phyloP scores from a whole-genome alignment of 23 red algal genomes.

The Cyanidioschyzon merolae region DNA sequence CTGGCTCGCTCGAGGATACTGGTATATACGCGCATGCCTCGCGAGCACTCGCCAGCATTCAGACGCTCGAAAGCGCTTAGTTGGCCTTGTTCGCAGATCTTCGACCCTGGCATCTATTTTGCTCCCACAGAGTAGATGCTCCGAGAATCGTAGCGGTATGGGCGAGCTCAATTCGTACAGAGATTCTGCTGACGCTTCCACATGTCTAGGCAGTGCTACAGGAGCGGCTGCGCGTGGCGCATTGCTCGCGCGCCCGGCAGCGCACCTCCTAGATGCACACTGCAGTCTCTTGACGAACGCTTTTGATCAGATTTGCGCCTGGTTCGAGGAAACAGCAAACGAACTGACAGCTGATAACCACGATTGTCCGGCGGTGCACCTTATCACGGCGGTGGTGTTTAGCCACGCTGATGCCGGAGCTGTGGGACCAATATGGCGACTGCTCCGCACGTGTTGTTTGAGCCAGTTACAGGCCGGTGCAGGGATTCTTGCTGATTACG shows the following conservation, averaged over 20 bases:
- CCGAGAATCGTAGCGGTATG: too few relatives aligned
- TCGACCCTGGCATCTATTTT: not conserved
- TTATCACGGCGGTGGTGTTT: not conserved
- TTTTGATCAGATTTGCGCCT: not conserved
- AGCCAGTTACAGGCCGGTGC: not conserved
- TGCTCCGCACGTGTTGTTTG: not conserved
- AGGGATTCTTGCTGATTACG: not conserved
- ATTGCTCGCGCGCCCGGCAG: too few relatives aligned
- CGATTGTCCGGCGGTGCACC: not conserved
- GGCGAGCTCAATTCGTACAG: too few relatives aligned
- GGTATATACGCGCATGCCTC: not conserved
- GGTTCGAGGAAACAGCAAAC: not conserved
- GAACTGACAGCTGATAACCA: not conserved
- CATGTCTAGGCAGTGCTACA: too few relatives aligned
- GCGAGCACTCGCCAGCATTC: not conserved
- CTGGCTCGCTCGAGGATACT: not conserved
- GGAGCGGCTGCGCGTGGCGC: too few relatives aligned
- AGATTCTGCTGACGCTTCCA: too few relatives aligned
- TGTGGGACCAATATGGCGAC: not conserved
- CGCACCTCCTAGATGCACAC: too few relatives aligned
- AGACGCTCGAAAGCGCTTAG: slow-evolving; percentile 2
- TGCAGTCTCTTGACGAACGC: too few relatives aligned
- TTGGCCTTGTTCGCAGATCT: not conserved
- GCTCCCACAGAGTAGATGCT: not conserved
- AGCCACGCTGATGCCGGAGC: not conserved